phyloP scores from a whole-genome alignment of 768 basidiomycete genomes.

The Lanmaoa pseudosensibilis region DNA sequence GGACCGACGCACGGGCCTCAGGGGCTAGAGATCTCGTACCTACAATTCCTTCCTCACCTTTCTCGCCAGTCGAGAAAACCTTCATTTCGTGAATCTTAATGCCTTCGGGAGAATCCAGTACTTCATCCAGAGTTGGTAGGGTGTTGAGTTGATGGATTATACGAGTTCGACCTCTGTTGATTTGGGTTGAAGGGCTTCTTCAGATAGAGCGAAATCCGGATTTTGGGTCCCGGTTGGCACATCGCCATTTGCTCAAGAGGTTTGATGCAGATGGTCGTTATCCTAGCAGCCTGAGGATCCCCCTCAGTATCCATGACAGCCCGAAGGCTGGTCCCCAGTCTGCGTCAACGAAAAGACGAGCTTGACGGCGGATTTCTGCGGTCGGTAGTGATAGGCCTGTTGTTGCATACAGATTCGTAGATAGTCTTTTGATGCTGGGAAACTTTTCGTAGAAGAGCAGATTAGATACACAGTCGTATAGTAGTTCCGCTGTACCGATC shows the following conservation, averaged over 20 bases:
- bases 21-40: background rate
- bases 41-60: background rate
- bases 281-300: background rate
- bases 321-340: too few species aligned
- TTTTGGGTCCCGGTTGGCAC: background rate
- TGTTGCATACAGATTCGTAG: too few species aligned
- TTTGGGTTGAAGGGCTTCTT: background rate
- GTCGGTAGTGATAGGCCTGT: too few species aligned
- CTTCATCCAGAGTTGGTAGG: background rate
- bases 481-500: too few species aligned
- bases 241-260: background rate
- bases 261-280: background rate
- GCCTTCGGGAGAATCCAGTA: background rate
- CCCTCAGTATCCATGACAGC: constrained; percentile 3
- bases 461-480: background rate
- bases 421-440: too few species aligned
- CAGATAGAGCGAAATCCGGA: background rate
- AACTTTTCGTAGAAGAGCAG: too few species aligned
- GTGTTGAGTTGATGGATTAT: background rate
- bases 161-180: too few species aligned
- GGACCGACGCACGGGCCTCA: background rate
- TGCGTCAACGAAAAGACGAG: too few species aligned
- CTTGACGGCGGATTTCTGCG: too few species aligned
- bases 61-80: background rate
- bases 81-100: background rate